Evolutionary conservation across 192 early-diverging fungal genomes (phyloP), one percentile per base, ranked within the genome.

Genomic region (Mortierella antarctica): DNA sequence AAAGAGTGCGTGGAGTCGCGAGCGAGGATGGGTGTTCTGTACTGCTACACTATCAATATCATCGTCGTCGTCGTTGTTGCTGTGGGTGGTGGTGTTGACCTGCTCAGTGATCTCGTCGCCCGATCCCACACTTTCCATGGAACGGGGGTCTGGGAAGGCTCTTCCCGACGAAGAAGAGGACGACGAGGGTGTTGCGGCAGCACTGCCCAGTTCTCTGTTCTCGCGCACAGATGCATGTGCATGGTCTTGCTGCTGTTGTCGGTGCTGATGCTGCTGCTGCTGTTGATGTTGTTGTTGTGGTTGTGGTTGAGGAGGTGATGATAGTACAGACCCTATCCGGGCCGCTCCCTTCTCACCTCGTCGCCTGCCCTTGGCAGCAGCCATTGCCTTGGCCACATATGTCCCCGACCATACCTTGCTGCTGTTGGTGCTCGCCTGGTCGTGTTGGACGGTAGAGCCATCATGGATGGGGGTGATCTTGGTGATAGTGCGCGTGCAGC

Each of bases 401-500:
- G 31, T 31, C 31, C 31, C 31, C 1, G 31, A 31, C 31, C 1
- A 31, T 31, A 31, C 31, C 31, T 31, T 59, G 53, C 20, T 60
- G 58, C 40, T 60, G 58, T 23, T 60, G 58, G 8, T 60, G 58
- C 6, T 60, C 1, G 14, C 21, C 10, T 4, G 6, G 42, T 63
- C 20, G 20, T 63, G 9, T 15, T 46, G 6, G 17, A 7, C 12
- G n/a, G 17, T 10, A 63, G 46, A 48, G 61, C 18, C 14, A 40
- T 71, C 69, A 15, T 55, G 8, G 12, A 62, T 47, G 9, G 65
- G 65, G 0, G 50, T 67, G 57, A 60, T 49, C 50, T 52, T 67
- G 47, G 50, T 60, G 47, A 74, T 62, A 15, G 73, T 74, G n/a
- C 73, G 31, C 2, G 73, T 74, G 44, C 73, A 74, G 64, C 73